Conservation (phyloP, 208 protist genomes). For the Acanthamoeba royreba region DNA sequence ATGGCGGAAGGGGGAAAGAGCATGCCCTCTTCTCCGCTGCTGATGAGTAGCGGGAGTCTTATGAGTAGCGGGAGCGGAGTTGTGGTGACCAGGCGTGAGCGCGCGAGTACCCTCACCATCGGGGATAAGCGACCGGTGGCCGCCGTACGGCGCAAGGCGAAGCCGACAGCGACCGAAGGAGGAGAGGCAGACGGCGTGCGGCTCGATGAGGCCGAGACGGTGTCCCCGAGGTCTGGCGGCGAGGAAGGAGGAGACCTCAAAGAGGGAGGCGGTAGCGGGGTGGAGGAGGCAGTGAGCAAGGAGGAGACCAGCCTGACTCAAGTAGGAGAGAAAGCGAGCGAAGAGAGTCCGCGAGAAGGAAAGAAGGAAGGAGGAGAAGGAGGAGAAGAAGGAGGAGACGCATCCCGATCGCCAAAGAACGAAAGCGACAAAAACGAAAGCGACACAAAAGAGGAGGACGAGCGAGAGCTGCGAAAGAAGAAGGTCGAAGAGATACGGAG, state of each 20-base stretch:
- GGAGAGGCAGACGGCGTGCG: neutral
- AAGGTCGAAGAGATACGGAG: conserved; percentile 4
- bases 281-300: neutral
- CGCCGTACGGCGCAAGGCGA: neutral
- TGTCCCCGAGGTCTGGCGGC: too few species aligned
- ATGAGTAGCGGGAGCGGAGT: neutral
- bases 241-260: neutral
- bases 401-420: neutral
- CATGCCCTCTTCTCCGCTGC: neutral
- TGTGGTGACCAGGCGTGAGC: neutral
- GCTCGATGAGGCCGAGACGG: too few species aligned
- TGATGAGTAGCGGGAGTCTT: neutral
- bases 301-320: too few species aligned
- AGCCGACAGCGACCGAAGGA: neutral
- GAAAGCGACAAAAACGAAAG: neutral
- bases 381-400: neutral
- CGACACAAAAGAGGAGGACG: neutral
- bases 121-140: neutral
- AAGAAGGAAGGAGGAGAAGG: neutral
- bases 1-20: neutral
- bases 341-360: neutral
- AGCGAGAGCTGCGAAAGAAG: neutral
- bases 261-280: neutral
- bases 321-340: neutral
- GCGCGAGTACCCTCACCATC: neutral